phyloP scores from a whole-genome alignment of 345 rosid genomes.

The Turritis glabra region DNA sequence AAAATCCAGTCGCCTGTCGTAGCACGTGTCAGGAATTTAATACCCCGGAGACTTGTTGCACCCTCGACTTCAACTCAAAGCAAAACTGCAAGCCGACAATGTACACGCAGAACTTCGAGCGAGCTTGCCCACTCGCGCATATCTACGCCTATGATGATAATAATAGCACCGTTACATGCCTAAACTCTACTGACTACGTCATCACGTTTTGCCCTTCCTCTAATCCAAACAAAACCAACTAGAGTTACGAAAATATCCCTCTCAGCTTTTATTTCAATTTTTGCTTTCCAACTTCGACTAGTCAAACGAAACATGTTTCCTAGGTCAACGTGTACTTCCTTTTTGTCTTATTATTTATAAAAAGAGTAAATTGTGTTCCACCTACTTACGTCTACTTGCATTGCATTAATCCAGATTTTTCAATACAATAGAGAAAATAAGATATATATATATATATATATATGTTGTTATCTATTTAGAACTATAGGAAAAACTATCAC shows the following conservation, averaged over 20 bases:
- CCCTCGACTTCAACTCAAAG: slow-evolving; percentile 4
- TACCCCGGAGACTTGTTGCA: slow-evolving; percentile 19
- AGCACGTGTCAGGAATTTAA: neutral
- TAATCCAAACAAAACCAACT: neutral
- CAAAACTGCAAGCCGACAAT: slow-evolving; percentile 31
- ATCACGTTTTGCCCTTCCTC: slow-evolving; percentile 30
- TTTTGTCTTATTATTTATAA: neutral
- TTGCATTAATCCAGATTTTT: no score
- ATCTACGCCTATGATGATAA: slow-evolving; percentile 11
- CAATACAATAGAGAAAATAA: no score
- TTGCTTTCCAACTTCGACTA: neutral
- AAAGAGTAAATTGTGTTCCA: neutral
- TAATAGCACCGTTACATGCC: slow-evolving; percentile 19
- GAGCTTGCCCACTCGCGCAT: slow-evolving; percentile 23
- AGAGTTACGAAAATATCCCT: neutral
- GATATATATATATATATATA: no score
- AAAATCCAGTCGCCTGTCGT: neutral
- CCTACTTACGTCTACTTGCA: no score
- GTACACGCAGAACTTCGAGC: slow-evolving; percentile 24
- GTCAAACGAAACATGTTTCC: neutral
- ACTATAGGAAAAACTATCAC: no score
- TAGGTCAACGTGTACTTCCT: neutral
- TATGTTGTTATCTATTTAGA: no score
- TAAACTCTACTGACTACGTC: slow-evolving; percentile 24
- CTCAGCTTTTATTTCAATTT: neutral